phyloP scores from a whole-genome alignment of 179 eudicot species.

The Sideroxylon spinosum region DNA sequence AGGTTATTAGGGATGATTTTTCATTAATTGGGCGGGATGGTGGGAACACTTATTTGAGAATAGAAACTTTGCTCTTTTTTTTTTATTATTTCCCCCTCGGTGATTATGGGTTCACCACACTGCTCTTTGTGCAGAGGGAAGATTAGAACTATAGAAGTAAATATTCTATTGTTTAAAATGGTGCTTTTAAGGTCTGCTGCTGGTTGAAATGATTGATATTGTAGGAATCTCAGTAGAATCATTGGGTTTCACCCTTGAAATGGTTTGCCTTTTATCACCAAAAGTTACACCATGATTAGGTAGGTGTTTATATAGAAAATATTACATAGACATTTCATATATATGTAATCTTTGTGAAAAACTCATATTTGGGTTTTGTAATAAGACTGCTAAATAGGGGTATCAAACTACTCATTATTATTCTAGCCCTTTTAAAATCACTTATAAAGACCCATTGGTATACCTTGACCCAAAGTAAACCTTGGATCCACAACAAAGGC shows the following conservation, averaged over 20 bases:
- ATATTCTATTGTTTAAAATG: too few species aligned
- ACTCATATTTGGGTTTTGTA: neutral
- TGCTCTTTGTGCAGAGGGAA: too few species aligned
- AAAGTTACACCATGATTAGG: too few species aligned
- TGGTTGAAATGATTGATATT: neutral
- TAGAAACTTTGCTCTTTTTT: too few species aligned
- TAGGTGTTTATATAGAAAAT: neutral
- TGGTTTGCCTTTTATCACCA: neutral
- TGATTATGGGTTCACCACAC: too few species aligned
- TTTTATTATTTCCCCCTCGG: too few species aligned
- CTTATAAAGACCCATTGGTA: neutral
- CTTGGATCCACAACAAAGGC: slow-evolving; percentile 8
- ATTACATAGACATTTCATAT: neutral
- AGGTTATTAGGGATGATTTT: too few species aligned
- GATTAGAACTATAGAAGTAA: too few species aligned
- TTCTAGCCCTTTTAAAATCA: neutral
- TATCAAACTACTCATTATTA: neutral
- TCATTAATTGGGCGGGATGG: too few species aligned
- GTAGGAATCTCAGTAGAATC: neutral
- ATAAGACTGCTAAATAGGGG: neutral
- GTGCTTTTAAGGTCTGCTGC: too few species aligned
- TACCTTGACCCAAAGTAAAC: neutral
- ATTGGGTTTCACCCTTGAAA: neutral
- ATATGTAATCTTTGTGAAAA: neutral
- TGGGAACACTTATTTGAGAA: too few species aligned